Percentiles rank a stretch among this genome's conserved stretches.
phyloP scores from a whole-genome alignment of 768 basidiomycete species.

The Naganishia kalamii region DNA sequence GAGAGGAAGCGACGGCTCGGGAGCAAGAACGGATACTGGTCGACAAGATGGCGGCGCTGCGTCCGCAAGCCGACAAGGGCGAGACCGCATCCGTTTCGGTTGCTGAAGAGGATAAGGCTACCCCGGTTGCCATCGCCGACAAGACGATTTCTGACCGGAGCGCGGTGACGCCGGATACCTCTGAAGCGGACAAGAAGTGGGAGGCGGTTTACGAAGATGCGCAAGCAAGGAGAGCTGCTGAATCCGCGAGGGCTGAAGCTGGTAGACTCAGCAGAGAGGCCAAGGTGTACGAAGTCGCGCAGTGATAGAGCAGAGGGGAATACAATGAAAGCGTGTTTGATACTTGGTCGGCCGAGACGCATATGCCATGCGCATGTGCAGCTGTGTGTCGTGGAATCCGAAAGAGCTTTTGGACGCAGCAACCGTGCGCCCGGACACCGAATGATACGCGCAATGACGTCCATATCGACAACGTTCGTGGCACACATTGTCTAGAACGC shows the following conservation, averaged over 20 bases:
- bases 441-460: no score
- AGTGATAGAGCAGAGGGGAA: background rate
- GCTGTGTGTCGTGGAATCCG: no score
- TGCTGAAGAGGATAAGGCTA: no score
- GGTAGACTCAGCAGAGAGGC: background rate
- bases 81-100: background rate
- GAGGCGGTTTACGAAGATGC: constrained; percentile 4
- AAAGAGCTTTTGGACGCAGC: no score
- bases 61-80: background rate
- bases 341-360: no score
- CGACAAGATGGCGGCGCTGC: constrained; percentile 5
- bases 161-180: background rate
- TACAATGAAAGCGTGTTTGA: no score
- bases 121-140: no score
- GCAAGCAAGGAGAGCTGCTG: constrained; percentile 1
- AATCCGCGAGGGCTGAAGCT: background rate
- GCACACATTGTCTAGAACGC: no score
- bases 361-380: no score
- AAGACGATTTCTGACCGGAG: background rate
- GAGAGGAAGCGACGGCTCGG: constrained; percentile 25
- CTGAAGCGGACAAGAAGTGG: background rate
- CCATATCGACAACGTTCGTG: no score
- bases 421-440: no score
- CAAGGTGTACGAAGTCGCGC: background rate
- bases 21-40: background rate